Base-by-base conservation (phyloP, 164 flowering plant genomes). In the Cinnamomum chago region DNA sequence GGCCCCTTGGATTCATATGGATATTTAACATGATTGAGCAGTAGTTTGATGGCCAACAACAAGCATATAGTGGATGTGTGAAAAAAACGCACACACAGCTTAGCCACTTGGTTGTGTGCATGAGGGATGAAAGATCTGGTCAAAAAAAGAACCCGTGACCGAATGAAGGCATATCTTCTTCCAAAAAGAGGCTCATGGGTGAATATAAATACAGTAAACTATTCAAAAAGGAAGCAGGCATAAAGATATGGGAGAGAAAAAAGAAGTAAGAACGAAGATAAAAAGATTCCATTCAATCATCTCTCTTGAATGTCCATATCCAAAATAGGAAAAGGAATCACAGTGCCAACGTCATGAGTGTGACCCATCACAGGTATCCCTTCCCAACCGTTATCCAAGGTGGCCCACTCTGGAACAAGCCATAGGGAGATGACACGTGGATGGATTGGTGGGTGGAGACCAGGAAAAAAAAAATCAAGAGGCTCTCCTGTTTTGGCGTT, bases 211-310 rank as follows among this genome's bases (percentile, higher is more conserved):
- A 55, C n/a, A 17, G n/a, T 55, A 55, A 55, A 55, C 17, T 55
- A 55, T 3, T 15, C 18, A 55, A 67, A 67, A 30, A 30, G 35
- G 35, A 30, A 30, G n/a, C 10, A 0, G 15, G 69, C 18, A 28
- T 30, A 67, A 30, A 67, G 69, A 17, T 7, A 5, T 7, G 40
- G 40, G 69, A 14, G 40, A 6, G 17, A 35, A 28, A 30, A 67
- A 67, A 30, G 50, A 27, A 20, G 50, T 23, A 3, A 9, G 33
- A 13, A 13, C 7, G 18, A 67, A 18, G 69, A 17, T 10, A 14
- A 65, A 65, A 67, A 67, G 69, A 67, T 67, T 67, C 69, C 47
- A 30, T 15, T 15, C 69, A 67, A 67, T 67, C 69, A 67, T 27
- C 35, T 67, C 47, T 25, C 40, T 4, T 25, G 60, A 67, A 67